Evolutionary conservation across 202 grass and related monocot genomes (phyloP), one percentile per base, ranked within the genome.

Genomic region (Zoysia matrella): DNA sequence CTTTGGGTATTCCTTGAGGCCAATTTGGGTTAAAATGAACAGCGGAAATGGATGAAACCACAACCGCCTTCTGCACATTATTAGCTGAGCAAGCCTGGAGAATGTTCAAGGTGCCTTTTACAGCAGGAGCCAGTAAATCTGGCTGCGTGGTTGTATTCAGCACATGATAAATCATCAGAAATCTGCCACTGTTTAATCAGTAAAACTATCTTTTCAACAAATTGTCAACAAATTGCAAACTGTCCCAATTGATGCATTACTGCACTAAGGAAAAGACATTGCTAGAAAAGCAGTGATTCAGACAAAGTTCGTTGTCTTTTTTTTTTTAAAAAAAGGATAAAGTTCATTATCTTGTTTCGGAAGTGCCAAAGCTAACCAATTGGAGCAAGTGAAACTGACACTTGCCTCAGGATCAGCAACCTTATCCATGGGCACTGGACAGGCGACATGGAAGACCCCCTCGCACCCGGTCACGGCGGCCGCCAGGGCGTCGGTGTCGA

Each of bases 381-480:
- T 36, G 30, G 30, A 1, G 47, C 47, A 62, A 43, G 7, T 64
- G 45, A 8, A 52, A 0, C 1, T 4, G 8, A 36, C 22, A 66
- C 82, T 83, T 55, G 67, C 84, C 88, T 90, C 45, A 0, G 88
- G 84, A 47, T 90, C 49, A 36, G 64, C 67, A 11, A 75, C 60
- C 44, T 52, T 65, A 2, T 56, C 42, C 1, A 56, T 43, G 0
- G 88, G 80, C 65, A 77, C 80, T 3, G 76, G 84, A 58, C 43
- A 72, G 42, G 84, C 89, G 3, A 72, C 2, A 36, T 87, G 88
- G 80, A 90, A 90, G n/a, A 90, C 88, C 51, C 80, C 88, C 48
- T 45, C 65, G 45, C 88, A 87, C 3, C 84, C 80, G 0, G 74
- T 63, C 2, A 90, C 49, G 1, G 83, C 88, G 0, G 63, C 61